phyloP scores from a whole-genome alignment of 169 alveolate genomes.

The Perkinsus marinus region DNA sequence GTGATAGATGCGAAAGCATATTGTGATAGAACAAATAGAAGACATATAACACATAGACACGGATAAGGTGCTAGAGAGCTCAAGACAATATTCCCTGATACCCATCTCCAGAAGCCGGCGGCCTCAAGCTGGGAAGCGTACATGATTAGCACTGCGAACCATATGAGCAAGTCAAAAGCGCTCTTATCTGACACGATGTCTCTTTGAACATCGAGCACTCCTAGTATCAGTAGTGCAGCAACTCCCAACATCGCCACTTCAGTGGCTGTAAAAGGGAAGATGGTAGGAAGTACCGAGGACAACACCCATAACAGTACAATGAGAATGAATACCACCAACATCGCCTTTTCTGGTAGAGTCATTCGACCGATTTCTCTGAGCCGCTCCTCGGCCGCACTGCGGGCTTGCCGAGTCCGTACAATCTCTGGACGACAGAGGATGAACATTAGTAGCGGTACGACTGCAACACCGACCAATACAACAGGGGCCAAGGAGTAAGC shows the following conservation, averaged over 20 bases:
- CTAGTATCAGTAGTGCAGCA: neutral
- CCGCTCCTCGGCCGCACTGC: neutral
- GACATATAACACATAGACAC: neutral
- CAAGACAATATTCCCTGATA: neutral
- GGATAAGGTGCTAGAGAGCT: neutral
- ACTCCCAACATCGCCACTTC: neutral
- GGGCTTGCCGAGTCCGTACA: neutral
- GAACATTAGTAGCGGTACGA: neutral
- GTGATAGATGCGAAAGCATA: slow-evolving; percentile 1
- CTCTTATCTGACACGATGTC: neutral
- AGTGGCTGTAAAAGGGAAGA: neutral
- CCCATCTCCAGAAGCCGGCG: neutral
- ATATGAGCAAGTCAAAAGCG: neutral
- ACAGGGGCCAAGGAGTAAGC: neutral
- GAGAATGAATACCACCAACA: neutral
- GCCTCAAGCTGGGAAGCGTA: neutral
- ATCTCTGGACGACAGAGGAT: neutral
- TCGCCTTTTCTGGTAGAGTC: neutral
- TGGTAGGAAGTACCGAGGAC: neutral
- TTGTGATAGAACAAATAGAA: neutral
- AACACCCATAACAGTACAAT: neutral
- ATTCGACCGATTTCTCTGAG: neutral
- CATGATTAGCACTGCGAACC: neutral
- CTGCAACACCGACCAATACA: neutral
- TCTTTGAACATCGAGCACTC: neutral